These are phyloP conservation scores for Solanum appendiculatum DNA, from an alignment of 257 asterid species.

Conservation along the genomic window DNA sequence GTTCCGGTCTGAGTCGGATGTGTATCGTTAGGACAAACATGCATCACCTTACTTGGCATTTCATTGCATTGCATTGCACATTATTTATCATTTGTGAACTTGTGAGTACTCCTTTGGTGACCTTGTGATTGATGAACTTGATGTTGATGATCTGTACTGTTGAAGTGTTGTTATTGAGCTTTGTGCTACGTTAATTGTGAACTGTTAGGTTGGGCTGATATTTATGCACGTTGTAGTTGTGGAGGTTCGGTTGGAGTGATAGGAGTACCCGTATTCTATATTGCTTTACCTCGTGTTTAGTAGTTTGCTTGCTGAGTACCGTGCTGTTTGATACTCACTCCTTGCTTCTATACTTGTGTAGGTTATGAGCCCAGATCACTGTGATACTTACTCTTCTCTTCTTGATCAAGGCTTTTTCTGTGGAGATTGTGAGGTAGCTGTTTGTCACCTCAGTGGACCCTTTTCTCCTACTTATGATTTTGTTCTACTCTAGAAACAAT, in stretches of 20 bases:
- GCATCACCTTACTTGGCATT: neutral
- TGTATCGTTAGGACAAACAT: neutral
- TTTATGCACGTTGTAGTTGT: neutral
- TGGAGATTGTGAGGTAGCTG: no score
- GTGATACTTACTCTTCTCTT: no score
- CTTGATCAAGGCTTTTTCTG: no score
- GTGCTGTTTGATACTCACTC: neutral
- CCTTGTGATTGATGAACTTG: neutral
- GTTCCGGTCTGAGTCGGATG: neutral
- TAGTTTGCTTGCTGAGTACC: neutral
- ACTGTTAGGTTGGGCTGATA: neutral
- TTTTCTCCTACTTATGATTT: no score
- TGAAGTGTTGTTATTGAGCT: neutral
- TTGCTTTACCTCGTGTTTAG: neutral
- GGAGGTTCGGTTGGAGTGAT: neutral
- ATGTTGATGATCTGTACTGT: neutral
- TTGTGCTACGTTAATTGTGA: neutral
- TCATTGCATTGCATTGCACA: neutral
- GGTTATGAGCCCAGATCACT: no score
- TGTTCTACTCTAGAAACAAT: no score
- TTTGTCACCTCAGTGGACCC: no score
- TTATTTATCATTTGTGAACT: neutral
- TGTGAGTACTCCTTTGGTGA: neutral
- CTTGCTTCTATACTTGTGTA: no score
- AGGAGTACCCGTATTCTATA: neutral